phyloP scores from a whole-genome alignment of 2,329 filamentous ascomycete genomes.

The Monilinia fructigena region DNA sequence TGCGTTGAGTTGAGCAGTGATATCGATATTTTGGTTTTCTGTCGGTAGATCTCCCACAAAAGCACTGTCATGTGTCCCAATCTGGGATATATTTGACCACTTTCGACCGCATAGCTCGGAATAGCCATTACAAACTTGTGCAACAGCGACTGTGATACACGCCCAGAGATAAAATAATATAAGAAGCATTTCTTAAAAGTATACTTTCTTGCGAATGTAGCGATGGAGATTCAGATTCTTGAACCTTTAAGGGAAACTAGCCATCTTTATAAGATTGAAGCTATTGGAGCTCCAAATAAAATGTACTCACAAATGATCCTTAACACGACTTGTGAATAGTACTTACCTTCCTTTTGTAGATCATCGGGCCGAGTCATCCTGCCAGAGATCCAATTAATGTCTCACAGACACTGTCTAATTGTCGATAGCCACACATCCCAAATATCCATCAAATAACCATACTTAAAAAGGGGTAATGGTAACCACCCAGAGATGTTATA shows the following conservation, averaged over 20 bases:
- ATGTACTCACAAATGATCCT: conserved; percentile 10
- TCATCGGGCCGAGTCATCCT: conserved; percentile 15
- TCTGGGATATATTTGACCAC: conserved; percentile 75
- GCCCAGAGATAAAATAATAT: conserved; percentile 5
- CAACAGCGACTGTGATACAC: conserved; percentile 2
- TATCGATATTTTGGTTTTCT: conserved; percentile 57
- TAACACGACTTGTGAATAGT: neutral
- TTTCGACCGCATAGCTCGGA: conserved; percentile 66
- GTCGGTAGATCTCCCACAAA: conserved; percentile 38
- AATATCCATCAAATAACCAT: neutral
- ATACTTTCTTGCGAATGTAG: neutral
- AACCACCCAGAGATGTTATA: neutral
- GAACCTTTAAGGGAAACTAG: neutral
- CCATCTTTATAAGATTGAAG: conserved; percentile 5
- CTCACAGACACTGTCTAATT: neutral
- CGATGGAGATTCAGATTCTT: neutral
- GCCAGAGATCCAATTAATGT: neutral
- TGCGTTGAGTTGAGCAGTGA: conserved; percentile 58
- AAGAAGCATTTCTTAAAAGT: conserved; percentile 11
- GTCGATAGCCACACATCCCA: neutral
- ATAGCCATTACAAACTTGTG: conserved; percentile 62
- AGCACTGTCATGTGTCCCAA: conserved; percentile 64
- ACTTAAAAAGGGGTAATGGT: neutral
- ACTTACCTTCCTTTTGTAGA: conserved; percentile 5
- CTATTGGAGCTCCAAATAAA: neutral